phyloP scores from a whole-genome alignment of 768 basidiomycete genomes.

The Macrolepiota albuminosa region DNA sequence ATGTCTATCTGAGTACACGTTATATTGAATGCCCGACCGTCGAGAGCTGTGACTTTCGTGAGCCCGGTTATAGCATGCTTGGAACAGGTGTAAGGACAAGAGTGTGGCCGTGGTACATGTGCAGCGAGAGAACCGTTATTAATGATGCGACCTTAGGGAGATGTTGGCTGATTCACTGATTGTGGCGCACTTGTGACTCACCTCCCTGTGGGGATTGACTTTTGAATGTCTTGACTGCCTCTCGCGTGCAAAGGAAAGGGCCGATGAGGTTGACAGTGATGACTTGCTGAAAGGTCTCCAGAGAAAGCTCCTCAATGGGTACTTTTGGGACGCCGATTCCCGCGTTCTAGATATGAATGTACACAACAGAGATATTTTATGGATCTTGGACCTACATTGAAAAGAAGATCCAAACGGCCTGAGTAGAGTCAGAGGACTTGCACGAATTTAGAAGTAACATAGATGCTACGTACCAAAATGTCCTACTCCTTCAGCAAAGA shows the following conservation, averaged over 20 bases:
- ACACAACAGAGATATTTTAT: not conserved
- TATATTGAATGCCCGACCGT: slow-evolving; percentile 70
- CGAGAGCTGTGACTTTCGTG: slow-evolving; percentile 72
- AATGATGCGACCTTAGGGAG: slow-evolving; percentile 60
- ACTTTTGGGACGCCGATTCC: slow-evolving; percentile 48
- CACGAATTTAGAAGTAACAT: not conserved
- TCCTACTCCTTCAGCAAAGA: slow-evolving; percentile 51
- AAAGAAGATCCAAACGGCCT: slow-evolving; percentile 72
- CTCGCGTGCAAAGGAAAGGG: slow-evolving; percentile 71
- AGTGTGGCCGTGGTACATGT: slow-evolving; percentile 61
- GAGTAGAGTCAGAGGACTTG: not conserved
- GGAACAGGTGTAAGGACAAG: slow-evolving; percentile 64
- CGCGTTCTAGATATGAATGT: slow-evolving; percentile 53
- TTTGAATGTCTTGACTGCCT: slow-evolving; percentile 74
- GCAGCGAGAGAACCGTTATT: slow-evolving; percentile 84
- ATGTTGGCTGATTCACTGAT: not conserved
- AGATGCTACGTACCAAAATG: slow-evolving; percentile 46
- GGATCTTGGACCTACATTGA: slow-evolving; percentile 48
- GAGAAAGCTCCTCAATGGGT: slow-evolving; percentile 55
- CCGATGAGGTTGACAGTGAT: slow-evolving; percentile 70
- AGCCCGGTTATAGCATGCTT: slow-evolving; percentile 80
- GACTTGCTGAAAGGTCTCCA: slow-evolving; percentile 60
- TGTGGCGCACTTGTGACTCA: slow-evolving; percentile 19
- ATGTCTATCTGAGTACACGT: slow-evolving; percentile 82
- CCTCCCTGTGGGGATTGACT: slow-evolving; percentile 69